Evolutionary conservation across 306 rosid genomes (phyloP).

Genomic region (Macrotyloma uniflorum): DNA sequence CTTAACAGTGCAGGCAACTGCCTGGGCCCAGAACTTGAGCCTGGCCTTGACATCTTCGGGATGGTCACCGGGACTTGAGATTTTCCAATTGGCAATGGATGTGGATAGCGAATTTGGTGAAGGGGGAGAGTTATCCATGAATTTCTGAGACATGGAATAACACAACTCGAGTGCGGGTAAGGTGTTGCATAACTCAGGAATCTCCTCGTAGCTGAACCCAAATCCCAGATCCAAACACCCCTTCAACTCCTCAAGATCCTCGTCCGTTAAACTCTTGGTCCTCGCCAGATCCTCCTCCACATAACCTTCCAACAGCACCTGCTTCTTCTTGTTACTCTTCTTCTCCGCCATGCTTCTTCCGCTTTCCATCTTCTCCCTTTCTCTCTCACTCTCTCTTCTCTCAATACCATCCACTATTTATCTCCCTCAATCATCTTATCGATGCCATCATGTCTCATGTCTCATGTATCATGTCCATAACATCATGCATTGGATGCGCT

Average conservation of each 20-base stretch:
- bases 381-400: background rate
- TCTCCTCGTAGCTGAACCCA: slow-evolving; percentile 86
- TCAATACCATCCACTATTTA: background rate
- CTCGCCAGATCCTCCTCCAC: slow-evolving; percentile 68
- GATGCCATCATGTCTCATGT: no score
- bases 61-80: slow-evolving; percentile 89
- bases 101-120: background rate
- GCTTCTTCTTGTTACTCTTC: slow-evolving; percentile 52
- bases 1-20: slow-evolving; percentile 86
- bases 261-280: slow-evolving; percentile 79
- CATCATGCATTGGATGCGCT: no score
- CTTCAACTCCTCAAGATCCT: slow-evolving; percentile 82
- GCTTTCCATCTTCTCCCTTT: slow-evolving; percentile 23
- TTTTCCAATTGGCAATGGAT: slow-evolving; percentile 70
- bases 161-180: slow-evolving; percentile 88
- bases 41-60: slow-evolving; percentile 95
- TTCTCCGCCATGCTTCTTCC: slow-evolving; percentile 20
- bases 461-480: background rate
- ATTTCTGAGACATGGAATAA: slow-evolving; percentile 81
- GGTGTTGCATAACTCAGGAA: slow-evolving; percentile 85
- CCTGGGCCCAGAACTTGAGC: slow-evolving; percentile 93
- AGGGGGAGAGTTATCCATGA: slow-evolving; percentile 24
- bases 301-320: slow-evolving; percentile 71
- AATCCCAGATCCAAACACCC: slow-evolving; percentile 92
- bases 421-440: background rate